Base-by-base conservation (phyloP, 1,284 basidiomycete species). In the Mycena citricolor region DNA sequence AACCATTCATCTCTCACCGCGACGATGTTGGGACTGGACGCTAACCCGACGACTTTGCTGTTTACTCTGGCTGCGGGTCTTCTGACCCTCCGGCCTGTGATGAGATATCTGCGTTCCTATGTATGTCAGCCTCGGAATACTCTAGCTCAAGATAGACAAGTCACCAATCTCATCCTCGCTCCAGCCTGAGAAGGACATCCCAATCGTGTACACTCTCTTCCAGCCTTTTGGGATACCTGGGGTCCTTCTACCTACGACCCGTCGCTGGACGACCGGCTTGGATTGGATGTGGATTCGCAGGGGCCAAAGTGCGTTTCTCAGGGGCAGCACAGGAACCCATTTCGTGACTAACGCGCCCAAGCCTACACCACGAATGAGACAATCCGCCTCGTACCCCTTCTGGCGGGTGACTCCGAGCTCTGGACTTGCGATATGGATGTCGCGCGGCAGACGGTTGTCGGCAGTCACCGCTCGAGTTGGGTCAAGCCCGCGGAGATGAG, bases 381-480 rank as follows among this genome's bases (percentile, higher is more conserved):
- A 4, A 59, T 77, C 16, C 69, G 71, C 2, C 48, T 78, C 6
- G 59, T 74, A 1, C 69, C 73, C 0, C 69, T 71, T 44, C 14
- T 78, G 8, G 41, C 47, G 3, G 73, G 73, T 4, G 35, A 51
- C 6, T 62, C 71, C 1, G 51, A 54, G 0, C 57, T 76, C 31
- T 75, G 68, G 48, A 76, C 74, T 0, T 65, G 65, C 14, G 76
- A 74, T 44, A 48, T 78, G 32, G 70, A 77, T 36, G 66, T 78
- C 5, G 65, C 63, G 4, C 64, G 67, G 14, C 77, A 77, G 56
- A 61, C 77, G 13, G 56, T 64, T 22, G 55, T 59, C 1, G 67
- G 66, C 5, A 67, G 68, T 4, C 66, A 69, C 19, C 69, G 60
- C 31, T 61, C 63, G 2, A 62, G 58, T 30, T 77, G 73, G 47